Conservation (phyloP, 2,329 filamentous ascomycete species). For the Aspergillus versicolor region DNA sequence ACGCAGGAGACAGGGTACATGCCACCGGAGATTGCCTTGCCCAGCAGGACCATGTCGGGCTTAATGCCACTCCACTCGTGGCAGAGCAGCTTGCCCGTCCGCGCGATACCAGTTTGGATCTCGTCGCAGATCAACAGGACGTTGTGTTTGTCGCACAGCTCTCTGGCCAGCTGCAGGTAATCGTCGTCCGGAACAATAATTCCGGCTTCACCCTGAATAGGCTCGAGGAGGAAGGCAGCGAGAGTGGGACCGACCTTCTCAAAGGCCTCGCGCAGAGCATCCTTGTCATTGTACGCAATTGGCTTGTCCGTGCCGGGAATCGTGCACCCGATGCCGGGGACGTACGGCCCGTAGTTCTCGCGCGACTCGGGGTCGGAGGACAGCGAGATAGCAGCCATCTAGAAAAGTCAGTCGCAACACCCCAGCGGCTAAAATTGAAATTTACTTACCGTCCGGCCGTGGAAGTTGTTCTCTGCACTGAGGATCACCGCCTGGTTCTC, state of each 20-base stretch:
- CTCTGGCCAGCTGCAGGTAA: constrained; percentile 78
- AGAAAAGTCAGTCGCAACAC: not conserved
- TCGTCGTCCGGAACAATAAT: constrained; percentile 91
- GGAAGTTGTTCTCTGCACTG: constrained; percentile 87
- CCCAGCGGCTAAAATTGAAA: not conserved
- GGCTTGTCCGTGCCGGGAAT: constrained; percentile 73
- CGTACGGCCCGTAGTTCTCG: constrained; percentile 94
- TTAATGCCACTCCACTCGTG: constrained; percentile 93
- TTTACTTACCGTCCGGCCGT: constrained; percentile 79
- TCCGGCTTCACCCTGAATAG: constrained; percentile 95
- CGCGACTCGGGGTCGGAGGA: constrained; percentile 94
- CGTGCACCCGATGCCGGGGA: constrained; percentile 79
- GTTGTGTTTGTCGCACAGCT: constrained; percentile 91
- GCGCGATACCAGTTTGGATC: constrained; percentile 96
- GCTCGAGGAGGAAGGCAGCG: constrained; percentile 91
- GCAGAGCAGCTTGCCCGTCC: constrained; percentile 91
- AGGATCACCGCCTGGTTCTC: constrained; percentile 82
- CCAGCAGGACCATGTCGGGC: constrained; percentile 89
- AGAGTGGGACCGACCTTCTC: constrained; percentile 79
- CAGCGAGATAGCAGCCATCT: constrained; percentile 94
- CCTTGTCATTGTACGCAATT: constrained; percentile 83
- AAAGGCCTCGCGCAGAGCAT: constrained; percentile 75
- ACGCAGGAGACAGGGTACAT: constrained; percentile 99
- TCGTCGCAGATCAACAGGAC: constrained; percentile 96
- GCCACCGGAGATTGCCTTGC: constrained; percentile 96